A percentile compares a stretch with the other conserved stretches of the same genome.
phyloP scores from a whole-genome alignment of 139 green algal species.

The Volvox reticuliferus region DNA sequence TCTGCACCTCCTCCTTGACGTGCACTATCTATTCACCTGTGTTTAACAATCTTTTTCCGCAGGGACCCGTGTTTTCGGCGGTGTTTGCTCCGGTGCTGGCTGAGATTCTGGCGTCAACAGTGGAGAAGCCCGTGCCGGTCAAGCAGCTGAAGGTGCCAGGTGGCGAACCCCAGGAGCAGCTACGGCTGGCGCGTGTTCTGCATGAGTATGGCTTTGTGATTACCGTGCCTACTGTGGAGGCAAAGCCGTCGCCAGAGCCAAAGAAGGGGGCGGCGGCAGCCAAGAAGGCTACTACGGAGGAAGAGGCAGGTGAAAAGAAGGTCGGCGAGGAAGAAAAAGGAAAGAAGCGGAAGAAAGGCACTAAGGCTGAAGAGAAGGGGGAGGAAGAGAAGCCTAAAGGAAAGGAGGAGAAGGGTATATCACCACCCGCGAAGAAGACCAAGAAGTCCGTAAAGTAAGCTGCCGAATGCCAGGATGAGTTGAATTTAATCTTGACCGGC shows the following conservation, averaged over 20 bases:
- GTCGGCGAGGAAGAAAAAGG: background rate
- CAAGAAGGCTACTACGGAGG: background rate
- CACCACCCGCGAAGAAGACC: slow-evolving; percentile 22
- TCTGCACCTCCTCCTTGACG: no score
- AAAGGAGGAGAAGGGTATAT: background rate
- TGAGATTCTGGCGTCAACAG: background rate
- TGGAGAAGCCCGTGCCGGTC: background rate
- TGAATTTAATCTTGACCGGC: no score
- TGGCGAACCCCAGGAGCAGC: background rate
- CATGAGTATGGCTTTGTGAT: slow-evolving; percentile 21
- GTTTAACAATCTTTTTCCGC: background rate
- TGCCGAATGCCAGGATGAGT: no score
- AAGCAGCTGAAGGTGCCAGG: background rate
- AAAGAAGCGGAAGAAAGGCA: slow-evolving; percentile 27
- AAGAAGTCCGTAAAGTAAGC: slow-evolving; percentile 25
- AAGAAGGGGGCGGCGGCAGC: background rate
- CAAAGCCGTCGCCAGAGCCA: background rate
- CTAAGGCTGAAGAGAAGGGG: background rate
- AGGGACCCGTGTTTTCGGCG: slow-evolving; percentile 29
- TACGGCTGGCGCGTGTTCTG: slow-evolving; percentile 7
- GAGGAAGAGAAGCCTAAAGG: background rate
- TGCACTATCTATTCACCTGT: no score
- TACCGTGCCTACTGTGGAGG: background rate
- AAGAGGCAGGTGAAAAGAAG: background rate
- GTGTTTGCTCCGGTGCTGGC: background rate